These are phyloP conservation scores for Myxozyma mucilagina DNA, from an alignment of 805 yeast genomes.

Conservation along the genomic window DNA sequence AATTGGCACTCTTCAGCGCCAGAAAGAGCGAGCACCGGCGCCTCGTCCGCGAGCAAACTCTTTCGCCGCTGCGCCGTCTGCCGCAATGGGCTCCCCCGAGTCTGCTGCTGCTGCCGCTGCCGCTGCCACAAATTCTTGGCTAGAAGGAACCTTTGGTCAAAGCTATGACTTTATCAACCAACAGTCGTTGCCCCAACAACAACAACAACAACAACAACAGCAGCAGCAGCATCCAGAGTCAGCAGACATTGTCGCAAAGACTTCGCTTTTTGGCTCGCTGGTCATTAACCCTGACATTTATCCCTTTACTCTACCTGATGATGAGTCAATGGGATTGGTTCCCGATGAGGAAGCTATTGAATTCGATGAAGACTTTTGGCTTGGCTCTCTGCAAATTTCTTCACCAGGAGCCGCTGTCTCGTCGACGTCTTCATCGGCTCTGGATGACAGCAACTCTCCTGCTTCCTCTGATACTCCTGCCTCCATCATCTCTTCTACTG, in stretches of 20 bases:
- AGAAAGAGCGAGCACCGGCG: constrained; percentile 4
- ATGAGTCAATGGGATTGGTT: constrained; percentile 19
- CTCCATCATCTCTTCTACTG: constrained; percentile 9
- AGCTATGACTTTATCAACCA: neutral
- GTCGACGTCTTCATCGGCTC: constrained; percentile 4
- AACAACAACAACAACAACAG: neutral
- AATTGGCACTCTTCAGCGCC: constrained; percentile 26
- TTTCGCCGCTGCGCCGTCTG: constrained; percentile 20
- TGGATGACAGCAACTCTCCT: constrained; percentile 17
- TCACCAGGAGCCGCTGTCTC: constrained; percentile 18
- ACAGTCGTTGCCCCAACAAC: neutral
- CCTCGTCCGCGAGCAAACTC: constrained; percentile 27
- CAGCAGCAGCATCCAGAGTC: neutral
- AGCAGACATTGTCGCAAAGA: neutral
- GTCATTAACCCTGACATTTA: constrained; percentile 30
- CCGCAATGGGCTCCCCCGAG: neutral
- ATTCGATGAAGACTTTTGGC: constrained; percentile 29
- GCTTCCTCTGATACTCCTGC: constrained; percentile 22
- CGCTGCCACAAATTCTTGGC: constrained; percentile 21
- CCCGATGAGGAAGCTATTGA: constrained; percentile 25
- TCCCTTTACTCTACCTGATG: constrained; percentile 28
- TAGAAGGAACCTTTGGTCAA: constrained; percentile 18
- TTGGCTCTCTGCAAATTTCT: constrained; percentile 16
- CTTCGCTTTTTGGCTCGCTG: constrained; percentile 26
- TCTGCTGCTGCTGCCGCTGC: constrained; percentile 2